Conservation (phyloP, 176 grass and related monocot genomes). For the Chrysopogon serrulatus region DNA sequence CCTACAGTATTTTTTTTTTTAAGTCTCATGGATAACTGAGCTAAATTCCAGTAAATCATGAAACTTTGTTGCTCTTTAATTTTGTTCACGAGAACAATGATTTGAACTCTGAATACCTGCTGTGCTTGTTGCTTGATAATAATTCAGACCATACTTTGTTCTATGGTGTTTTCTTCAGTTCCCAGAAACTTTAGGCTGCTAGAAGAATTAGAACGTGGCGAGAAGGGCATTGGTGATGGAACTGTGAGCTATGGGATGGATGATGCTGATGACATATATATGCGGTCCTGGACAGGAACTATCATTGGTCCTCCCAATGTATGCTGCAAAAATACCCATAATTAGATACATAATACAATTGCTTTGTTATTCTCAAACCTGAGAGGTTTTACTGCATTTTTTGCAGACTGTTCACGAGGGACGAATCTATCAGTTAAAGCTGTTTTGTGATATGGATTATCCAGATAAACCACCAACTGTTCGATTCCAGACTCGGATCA, state of each 20-base stretch:
- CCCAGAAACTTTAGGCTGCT: constrained; percentile 82
- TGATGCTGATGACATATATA: constrained; percentile 83
- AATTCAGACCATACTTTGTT: constrained; percentile 10
- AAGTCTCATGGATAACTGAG: not conserved
- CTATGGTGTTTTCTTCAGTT: constrained; percentile 38
- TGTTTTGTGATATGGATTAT: constrained; percentile 74
- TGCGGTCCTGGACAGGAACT: constrained; percentile 84
- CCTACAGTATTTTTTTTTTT: not conserved
- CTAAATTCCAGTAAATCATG: not conserved
- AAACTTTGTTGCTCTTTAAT: not conserved
- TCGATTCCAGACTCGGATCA: constrained; percentile 64
- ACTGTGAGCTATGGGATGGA: constrained; percentile 93
- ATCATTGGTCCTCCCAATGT: constrained; percentile 82
- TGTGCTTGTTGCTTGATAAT: not conserved
- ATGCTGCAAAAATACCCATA: constrained; percentile 21
- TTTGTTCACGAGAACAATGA: not conserved
- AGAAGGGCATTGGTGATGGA: constrained; percentile 86
- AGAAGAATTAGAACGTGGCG: constrained; percentile 78
- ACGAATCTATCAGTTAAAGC: constrained; percentile 71
- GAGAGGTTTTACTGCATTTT: not conserved
- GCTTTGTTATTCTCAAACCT: constrained; percentile 6
- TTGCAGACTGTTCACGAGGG: constrained; percentile 81
- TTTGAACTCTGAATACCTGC: not conserved
- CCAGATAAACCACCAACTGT: constrained; percentile 74
- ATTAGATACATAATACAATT: constrained; percentile 8